Evolutionary conservation across 306 rosid species (phyloP), one percentile per base, ranked within the genome.

Genomic region (Sicyos baderoa): DNA sequence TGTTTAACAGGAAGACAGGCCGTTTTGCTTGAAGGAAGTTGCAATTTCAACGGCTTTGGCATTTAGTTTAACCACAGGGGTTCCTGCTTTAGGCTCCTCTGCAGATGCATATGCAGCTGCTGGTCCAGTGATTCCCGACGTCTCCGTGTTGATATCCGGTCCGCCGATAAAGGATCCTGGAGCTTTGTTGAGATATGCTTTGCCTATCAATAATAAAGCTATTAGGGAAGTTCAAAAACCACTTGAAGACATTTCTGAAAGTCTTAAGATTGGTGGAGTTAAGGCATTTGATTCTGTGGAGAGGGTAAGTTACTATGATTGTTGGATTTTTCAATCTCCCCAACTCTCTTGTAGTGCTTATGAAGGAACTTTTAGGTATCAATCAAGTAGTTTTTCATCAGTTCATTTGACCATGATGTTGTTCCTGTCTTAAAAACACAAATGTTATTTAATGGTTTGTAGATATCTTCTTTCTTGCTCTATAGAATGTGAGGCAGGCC

Each of bases 101-200:
- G 75, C 55, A 56, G 72, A 80, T 82, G 97, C 94, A 60, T 52
- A 75, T 49, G 97, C 88, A 10, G 87, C 89, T 79, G 79, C 54
- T 81, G 81, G 52, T 75, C 89, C 88, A 1, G 88, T 59, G 65
- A 70, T 93, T 74, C 78, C 97, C 45, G 94, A 89, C 63, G 69
- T 89, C 55, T 78, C 97, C 29, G 97, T 93, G 47, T 77, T 93
- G 80, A 89, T 93, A 61, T 88, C 98, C 1, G 98, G 98, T 54
- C 97, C 98, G 3, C 98, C 98, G 2, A 89, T 93, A 67, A 93
- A 93, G 86, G 97, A 93, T 70, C 99, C 99, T 0, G 97, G 89
- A 52, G 94, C 96, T 15, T 83, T 93, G 82, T 76, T 93, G 86
- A 85, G 99, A 79, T 84, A 93, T 76, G 96, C 91, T 42, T 87